Evolutionary conservation across 768 basidiomycete species (phyloP), one percentile per base, ranked within the genome.

Genomic region (Boletus huronensis): DNA sequence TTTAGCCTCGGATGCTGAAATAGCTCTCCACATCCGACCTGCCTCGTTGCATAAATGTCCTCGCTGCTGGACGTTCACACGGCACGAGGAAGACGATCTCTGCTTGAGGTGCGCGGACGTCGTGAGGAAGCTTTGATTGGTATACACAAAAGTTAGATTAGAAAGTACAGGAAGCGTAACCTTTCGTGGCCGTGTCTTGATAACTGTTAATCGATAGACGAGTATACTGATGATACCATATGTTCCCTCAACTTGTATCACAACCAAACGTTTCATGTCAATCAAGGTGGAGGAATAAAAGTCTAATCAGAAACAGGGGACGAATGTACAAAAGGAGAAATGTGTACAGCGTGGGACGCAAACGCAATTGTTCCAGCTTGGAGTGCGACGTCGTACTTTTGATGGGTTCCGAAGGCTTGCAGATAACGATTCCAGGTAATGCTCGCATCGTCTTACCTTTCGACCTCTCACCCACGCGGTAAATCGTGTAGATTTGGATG

Each of bases 1-100:
- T 1, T 26, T 47, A 60, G 64, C 58, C 13, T 62, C 55, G 38
- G 54, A 52, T 29, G 52, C 48, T 21, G 58, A 56, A 13, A 54
- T 85, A 3, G 72, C 69, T 0, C 71, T 92, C 50, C 77, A 79
- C 14, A 74, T 90, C n/a, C 75, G 77, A 17, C 87, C 90, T 16
- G 82, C 91, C 11, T 72, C 69, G 5, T 56, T 71, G 48, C 64
- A 74, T 21, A 95, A 96, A 68, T 98, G 96, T 67, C 90, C 93
- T 23, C 81, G 95, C 16, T 98, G 96, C 69, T 97, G 95, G 93
- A 87, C 83, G 6, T 87, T 79, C 66, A 85, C 83, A 2, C 77
- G 86, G 14, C 60, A 67, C 11, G 66, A 74, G 38, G 68, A 75
- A 13, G 78, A 84, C 17, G 65, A 67, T 10, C 68, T 95, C 11